Evolutionary conservation across 441 rosid species (phyloP), one percentile per base, ranked within the genome.

Genomic region (Aleurites moluccanus): DNA sequence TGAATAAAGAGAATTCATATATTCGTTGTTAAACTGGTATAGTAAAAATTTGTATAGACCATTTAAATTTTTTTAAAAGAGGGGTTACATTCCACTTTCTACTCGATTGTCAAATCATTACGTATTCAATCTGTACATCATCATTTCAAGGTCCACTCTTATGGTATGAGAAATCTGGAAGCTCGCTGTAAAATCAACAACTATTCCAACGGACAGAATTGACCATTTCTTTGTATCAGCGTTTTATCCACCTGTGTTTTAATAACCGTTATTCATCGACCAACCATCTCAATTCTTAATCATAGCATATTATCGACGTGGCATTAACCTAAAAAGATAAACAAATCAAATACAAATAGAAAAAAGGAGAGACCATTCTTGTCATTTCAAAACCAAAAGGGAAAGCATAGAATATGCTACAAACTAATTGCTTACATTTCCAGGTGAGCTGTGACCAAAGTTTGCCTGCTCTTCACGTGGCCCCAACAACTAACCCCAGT

Each of bases 391-490:
- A 55, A 59, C 10, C 13, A 44, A 25, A 15, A 8, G 50, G 16
- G 0, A 1, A 25, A 42, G 38, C 20, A 9, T 38, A 35, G n/a
- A 40, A 64, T 64, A 64, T 64, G 61, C 76, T 38, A 47, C 21
- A 20, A 13, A 40, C n/a, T n/a, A n/a, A n/a, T n/a, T n/a, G 33
- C 59, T 49, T 50, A 6, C 66, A 63, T 67, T 75, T 75, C n/a
- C n/a, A n/a, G n/a, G n/a, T n/a, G 73, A 68, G 73, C 78, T 67
- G 73, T 59, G 25, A 53, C 10, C 63, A 68, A 60, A 47, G 63
- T 52, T 47, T 28, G 68, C 42, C n/a, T 40, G 28, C 28, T 35
- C 65, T 1, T 74, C 67, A 67, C 67, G 49, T 67, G 73, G 38
- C 47, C 55, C 67, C 72, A 30, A 38, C 76, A 45, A 49, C 63